A percentile compares a stretch with the other conserved stretches of the same genome.
These are phyloP conservation scores for Cystobasidiopsis lactophilus DNA, from an alignment of 768 basidiomycete genomes.

Conservation along the genomic window DNA sequence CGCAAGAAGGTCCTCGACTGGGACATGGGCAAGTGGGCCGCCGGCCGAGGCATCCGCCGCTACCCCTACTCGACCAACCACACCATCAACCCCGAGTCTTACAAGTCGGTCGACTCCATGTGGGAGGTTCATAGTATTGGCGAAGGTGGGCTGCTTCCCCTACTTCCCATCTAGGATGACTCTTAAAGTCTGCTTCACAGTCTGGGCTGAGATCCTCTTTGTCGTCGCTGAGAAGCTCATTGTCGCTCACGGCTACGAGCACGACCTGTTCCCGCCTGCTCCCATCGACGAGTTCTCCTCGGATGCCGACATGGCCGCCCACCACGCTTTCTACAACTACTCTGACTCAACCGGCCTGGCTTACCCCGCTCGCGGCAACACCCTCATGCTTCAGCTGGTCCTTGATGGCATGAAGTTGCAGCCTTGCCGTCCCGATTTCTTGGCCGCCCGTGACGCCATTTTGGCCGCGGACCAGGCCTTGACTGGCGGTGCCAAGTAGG, in stretches of 20 bases:
- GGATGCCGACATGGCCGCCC: neutral
- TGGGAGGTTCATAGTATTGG: slow-evolving; percentile 37
- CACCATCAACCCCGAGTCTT: slow-evolving; percentile 56
- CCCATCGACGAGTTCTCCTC: slow-evolving; percentile 53
- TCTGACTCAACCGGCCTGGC: neutral
- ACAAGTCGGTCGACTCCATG: slow-evolving; percentile 82
- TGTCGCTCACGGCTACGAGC: neutral
- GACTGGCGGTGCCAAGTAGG: slow-evolving; percentile 90
- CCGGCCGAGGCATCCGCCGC: slow-evolving; percentile 29
- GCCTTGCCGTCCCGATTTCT: slow-evolving; percentile 46
- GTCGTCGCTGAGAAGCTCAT: slow-evolving; percentile 22
- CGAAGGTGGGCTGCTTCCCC: too few relatives aligned
- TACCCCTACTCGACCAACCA: slow-evolving; percentile 44
- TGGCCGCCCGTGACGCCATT: slow-evolving; percentile 14
- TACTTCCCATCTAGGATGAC: too few relatives aligned
- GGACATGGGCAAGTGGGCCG: slow-evolving; percentile 87
- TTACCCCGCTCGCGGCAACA: slow-evolving; percentile 5
- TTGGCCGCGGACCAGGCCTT: slow-evolving; percentile 39
- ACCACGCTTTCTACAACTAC: neutral
- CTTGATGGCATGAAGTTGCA: slow-evolving; percentile 88
- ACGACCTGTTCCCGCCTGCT: slow-evolving; percentile 1
- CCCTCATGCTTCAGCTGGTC: slow-evolving; percentile 35
- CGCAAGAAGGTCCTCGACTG: slow-evolving; percentile 21
- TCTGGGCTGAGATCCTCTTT: slow-evolving; percentile 49
- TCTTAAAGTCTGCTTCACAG: too few relatives aligned